Conservation (phyloP, 257 asterid species). For the Ligustrum vulgare region DNA sequence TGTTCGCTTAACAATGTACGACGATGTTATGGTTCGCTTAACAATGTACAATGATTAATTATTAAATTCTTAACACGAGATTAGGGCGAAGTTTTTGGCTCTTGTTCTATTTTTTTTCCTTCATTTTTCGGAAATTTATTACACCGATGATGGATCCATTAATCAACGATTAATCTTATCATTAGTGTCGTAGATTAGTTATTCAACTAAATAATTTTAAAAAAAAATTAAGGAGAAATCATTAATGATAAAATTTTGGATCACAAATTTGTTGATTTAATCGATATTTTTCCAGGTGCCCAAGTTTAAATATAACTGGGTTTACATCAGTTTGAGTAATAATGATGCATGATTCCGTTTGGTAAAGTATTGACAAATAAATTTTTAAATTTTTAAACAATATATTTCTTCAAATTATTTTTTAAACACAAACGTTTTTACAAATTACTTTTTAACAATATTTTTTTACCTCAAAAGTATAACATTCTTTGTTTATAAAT, state of each 20-base stretch:
- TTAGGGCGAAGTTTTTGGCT: not conserved
- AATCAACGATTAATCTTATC: not conserved
- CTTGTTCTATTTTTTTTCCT: not conserved
- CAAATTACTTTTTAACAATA: no score
- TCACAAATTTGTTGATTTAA: constrained; percentile 2
- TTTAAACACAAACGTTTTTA: no score
- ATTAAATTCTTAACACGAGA: not conserved
- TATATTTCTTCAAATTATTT: no score
- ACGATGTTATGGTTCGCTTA: not conserved
- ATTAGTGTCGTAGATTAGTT: not conserved
- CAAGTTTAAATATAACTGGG: not conserved
- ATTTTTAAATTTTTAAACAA: no score
- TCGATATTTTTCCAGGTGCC: not conserved
- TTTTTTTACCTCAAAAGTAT: no score
- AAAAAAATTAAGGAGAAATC: constrained; percentile 6
- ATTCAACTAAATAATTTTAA: not conserved
- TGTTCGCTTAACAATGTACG: not conserved
- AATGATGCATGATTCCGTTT: not conserved
- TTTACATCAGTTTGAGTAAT: not conserved
- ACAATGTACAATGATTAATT: not conserved
- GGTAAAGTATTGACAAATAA: no score
- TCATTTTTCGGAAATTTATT: not conserved
- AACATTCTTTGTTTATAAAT: no score
- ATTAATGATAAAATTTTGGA: not conserved
- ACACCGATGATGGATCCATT: no score